Evolutionary conservation across 1,284 basidiomycete genomes (phyloP), one percentile per base, ranked within the genome.

Genomic region (Retiboletus flavoniger): DNA sequence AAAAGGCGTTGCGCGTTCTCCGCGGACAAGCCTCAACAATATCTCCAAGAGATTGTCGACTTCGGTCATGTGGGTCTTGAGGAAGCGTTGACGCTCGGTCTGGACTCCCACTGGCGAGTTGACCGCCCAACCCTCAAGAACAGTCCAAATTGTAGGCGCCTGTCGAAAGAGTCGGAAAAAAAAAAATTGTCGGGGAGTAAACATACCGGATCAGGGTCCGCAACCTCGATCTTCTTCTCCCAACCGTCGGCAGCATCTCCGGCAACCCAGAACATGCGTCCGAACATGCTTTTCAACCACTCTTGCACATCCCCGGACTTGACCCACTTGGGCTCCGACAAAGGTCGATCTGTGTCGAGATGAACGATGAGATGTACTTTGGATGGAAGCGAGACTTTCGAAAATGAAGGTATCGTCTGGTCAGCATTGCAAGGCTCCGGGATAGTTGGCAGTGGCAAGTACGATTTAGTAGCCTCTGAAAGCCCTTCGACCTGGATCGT

Each of bases 321-420:
- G 43, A 95, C 91, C 96, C 96, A 99, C 68, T 92, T 90, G 3
- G 95, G 92, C 71, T 98, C 95, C 9, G 92, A 94, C 29, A 98
- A 74, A 0, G 95, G 95, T 55, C 89, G 85, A 39, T 84, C 84
- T 54, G 84, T 89, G 71, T 98, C 95, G 53, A 98, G 80, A 71
- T 91, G 82, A 28, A 85, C 81, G 28, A 80, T 66, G 29, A 92
- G 72, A 14, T 78, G 80, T 14, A 85, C 64, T 39, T 79, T 77
- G 14, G 78, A 70, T 21, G 87, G 82, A 32, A 79, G 67, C 24
- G 73, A 63, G 10, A 74, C 73, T 61, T 80, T 83, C 51, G 77
- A 76, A 62, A 91, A 88, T 7, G 84, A 81, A 14, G 90, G 89
- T 16, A 91, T 74, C 4, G 86, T 87, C 11, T 72, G 62, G 63